Evolutionary conservation across 805 yeast genomes (phyloP).

Genomic region (Yamadazyma tumulicola): DNA sequence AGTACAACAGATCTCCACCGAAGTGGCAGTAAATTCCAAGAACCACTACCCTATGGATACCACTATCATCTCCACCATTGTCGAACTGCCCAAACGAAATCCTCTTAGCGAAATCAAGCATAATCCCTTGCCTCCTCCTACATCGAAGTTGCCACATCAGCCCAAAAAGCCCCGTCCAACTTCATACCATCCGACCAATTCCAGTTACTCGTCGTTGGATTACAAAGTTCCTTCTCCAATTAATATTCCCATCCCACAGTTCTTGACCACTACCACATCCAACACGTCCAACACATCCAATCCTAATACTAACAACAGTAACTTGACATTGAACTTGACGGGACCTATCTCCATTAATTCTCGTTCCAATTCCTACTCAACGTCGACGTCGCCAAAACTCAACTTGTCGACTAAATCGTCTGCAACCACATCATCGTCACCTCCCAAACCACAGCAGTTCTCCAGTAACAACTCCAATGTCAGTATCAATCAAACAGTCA

Average conservation of each 20-base stretch:
- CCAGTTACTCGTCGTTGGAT: conserved; percentile 38
- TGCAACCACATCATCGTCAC: conserved; percentile 4
- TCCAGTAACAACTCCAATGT: not conserved
- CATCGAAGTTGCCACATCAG: conserved; percentile 39
- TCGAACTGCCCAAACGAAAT: conserved; percentile 15
- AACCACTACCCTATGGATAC: conserved; percentile 1
- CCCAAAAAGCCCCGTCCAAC: conserved; percentile 74
- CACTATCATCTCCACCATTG: conserved; percentile 9
- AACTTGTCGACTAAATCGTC: conserved; percentile 8
- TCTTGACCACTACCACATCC: conserved; percentile 8
- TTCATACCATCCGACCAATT: conserved; percentile 70
- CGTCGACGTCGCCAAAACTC: conserved; percentile 8
- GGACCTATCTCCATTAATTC: not conserved
- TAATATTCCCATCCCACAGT: conserved; percentile 20
- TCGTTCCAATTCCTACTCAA: conserved; percentile 8
- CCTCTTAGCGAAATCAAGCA: conserved; percentile 11
- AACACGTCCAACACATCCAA: conserved; percentile 7
- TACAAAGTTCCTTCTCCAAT: conserved; percentile 32
- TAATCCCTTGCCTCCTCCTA: conserved; percentile 1
- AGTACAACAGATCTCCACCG: not conserved
- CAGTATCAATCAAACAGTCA: not conserved
- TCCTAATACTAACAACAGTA: conserved; percentile 1
- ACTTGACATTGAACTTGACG: not conserved
- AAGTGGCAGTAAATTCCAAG: not conserved
- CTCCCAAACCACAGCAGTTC: conserved; percentile 3